Percentiles rank a stretch among this genome's conserved stretches.
Evolutionary conservation across 2,329 filamentous ascomycete species (phyloP).

Genomic region (Xylaria multiplex): DNA sequence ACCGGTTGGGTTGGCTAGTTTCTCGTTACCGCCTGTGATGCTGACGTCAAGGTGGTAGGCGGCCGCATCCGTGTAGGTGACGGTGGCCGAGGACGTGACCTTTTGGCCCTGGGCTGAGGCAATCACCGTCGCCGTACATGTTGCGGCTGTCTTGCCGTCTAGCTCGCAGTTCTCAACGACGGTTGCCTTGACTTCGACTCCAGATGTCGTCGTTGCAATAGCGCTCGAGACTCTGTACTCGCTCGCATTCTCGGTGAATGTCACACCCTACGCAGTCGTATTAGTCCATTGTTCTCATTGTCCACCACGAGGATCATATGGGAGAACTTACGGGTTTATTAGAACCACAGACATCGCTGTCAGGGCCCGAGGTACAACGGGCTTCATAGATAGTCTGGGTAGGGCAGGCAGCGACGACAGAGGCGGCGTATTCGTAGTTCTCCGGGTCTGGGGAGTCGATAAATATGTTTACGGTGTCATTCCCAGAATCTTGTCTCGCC

Average conservation of each 20-base stretch:
- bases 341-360: constrained; percentile 8
- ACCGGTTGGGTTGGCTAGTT: constrained; percentile 30
- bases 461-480: constrained; percentile 25
- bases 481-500: constrained; percentile 6
- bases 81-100: constrained; percentile 1
- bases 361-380: constrained; percentile 24
- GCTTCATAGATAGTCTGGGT: constrained; percentile 24
- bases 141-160: constrained; percentile 26
- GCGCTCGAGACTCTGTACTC: constrained; percentile 20
- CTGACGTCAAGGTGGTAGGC: constrained; percentile 8
- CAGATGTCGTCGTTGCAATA: constrained; percentile 6
- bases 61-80: constrained; percentile 17
- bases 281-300: constrained; percentile 2
- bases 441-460: constrained; percentile 15
- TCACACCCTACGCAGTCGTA: constrained; percentile 8
- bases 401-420: constrained; percentile 29
- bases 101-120: constrained; percentile 23
- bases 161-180: constrained; percentile 25
- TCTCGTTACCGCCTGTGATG: constrained; percentile 30
- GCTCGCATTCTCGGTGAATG: constrained; percentile 31
- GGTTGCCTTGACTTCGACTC: constrained; percentile 5
- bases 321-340: constrained; percentile 20
- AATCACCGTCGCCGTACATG: constrained; percentile 17
- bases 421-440: constrained; percentile 29
- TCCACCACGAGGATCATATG: neutral